A percentile compares a stretch with the other conserved stretches of the same genome.
phyloP scores from a whole-genome alignment of 2,329 filamentous ascomycete species.

The Tolypocladium tundrense region DNA sequence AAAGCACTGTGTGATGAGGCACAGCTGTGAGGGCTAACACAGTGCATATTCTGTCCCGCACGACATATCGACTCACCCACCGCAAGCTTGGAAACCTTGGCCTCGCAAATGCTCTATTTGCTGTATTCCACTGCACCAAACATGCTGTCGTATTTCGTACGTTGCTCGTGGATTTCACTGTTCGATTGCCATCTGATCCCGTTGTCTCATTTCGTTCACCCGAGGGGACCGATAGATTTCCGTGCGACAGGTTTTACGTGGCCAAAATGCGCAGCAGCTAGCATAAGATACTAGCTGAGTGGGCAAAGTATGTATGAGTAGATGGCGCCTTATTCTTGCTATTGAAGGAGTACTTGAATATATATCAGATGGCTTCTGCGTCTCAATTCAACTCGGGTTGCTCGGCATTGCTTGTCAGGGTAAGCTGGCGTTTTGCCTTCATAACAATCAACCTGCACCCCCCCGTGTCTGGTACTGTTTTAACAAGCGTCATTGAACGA shows the following conservation, averaged over 20 bases:
- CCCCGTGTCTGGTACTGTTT: too few relatives aligned
- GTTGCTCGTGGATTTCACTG: not conserved
- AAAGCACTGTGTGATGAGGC: not conserved
- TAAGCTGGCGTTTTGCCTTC: too few relatives aligned
- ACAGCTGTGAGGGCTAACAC: not conserved
- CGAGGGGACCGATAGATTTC: not conserved
- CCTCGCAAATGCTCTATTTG: not conserved
- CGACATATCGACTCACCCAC: not conserved
- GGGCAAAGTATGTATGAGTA: not conserved
- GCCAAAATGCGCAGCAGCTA: not conserved
- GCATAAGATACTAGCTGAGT: not conserved
- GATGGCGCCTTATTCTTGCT: too few relatives aligned
- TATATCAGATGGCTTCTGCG: not conserved
- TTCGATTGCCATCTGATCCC: not conserved
- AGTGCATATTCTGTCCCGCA: not conserved
- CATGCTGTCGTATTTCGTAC: not conserved
- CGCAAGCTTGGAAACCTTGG: not conserved
- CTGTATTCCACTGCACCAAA: not conserved
- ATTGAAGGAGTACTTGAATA: too few relatives aligned
- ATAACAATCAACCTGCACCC: too few relatives aligned
- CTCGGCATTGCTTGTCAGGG: too few relatives aligned
- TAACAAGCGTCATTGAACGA: not conserved
- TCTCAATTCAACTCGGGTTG: not conserved
- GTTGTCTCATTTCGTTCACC: not conserved
- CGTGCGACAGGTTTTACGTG: not conserved